Base-by-base conservation (phyloP, 768 basidiomycete species). In the Mycena haematopus region DNA sequence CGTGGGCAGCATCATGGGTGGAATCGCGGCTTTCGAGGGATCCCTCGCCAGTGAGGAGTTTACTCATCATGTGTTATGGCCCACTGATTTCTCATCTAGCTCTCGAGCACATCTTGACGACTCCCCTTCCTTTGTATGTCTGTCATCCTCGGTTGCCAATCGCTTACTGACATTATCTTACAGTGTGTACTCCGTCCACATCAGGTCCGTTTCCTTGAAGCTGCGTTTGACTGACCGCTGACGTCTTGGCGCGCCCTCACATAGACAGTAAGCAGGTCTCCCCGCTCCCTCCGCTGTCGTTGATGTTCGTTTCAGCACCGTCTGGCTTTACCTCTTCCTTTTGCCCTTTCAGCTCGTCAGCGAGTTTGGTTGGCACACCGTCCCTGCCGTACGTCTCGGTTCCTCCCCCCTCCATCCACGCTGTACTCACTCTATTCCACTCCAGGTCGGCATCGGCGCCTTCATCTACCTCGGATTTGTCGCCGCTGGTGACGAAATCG, bases 381-480 rank as follows among this genome's bases (percentile, higher is more conserved):
- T 91, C 45, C 85, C 86, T 1, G 89, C 88, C 40, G 86, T 65
- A 5, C 45, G 63, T 57, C 29, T 9, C 2, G n/a, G 22, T 13
- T n/a, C 29, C 33, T 24, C 10, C 0, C n/a, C 3, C n/a, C 19
- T 24, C 29, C 6, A 21, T 3, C 19, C 1, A 10, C 6, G 2
- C 24, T 22, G 8, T 29, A 21, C 52, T 35, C 25, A 58, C 35
- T 3, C 29, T 21, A 58, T 35, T 6, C 33, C n/a, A 7, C 21
- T 11, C 11, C 58, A 65, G 63, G 63, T 88, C 6, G 78, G 79
- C 17, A 80, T 90, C 44, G 87, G 89, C 2, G 77, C 86, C 0
- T 89, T 89, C 74, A 88, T 90, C 57, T 91, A 89, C 73, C 81
- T 91, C n/a, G 89, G 88, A 24, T 89, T 91, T 72, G 70, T 92